phyloP scores from a whole-genome alignment of 1,284 basidiomycete species.

The Phaffia rhodozyma region DNA sequence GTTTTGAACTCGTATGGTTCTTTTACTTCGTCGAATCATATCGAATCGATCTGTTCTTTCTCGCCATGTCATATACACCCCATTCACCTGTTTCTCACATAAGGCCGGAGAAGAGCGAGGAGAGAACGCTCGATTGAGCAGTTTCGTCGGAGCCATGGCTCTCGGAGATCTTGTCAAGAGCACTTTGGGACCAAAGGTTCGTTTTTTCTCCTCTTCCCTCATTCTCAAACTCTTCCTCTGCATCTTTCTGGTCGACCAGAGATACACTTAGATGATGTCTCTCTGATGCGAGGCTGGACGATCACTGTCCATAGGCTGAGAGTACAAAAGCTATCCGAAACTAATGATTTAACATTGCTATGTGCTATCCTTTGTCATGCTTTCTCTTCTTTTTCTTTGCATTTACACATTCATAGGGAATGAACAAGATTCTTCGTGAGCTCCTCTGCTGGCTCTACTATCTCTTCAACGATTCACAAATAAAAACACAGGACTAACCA shows the following conservation, averaged over 20 bases:
- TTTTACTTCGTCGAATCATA: not conserved
- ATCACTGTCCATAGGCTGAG: not conserved
- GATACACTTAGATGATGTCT: not conserved
- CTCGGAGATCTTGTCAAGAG: slow-evolving; percentile 97
- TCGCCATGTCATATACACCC: not conserved
- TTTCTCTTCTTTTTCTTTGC: not conserved
- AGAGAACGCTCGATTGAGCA: slow-evolving; percentile 96
- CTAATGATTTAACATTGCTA: not conserved
- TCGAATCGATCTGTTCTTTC: not conserved
- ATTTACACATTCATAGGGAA: slow-evolving; percentile 26
- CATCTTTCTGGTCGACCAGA: not conserved
- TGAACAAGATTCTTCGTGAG: slow-evolving; percentile 42
- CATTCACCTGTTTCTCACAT: not conserved
- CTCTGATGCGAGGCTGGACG: no score
- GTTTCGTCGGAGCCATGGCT: slow-evolving; percentile 93
- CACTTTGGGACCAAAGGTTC: slow-evolving; percentile 88
- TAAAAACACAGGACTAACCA: not conserved
- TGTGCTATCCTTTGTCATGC: not conserved
- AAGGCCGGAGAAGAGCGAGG: slow-evolving; percentile 94
- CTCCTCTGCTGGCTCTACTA: not conserved
- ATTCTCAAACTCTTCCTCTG: not conserved
- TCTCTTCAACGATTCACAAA: not conserved
- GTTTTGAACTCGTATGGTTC: not conserved
- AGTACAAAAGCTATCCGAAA: not conserved
- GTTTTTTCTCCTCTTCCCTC: not conserved